phyloP scores from a whole-genome alignment of 2,329 filamentous ascomycete genomes.

The Clonostachys sp. region DNA sequence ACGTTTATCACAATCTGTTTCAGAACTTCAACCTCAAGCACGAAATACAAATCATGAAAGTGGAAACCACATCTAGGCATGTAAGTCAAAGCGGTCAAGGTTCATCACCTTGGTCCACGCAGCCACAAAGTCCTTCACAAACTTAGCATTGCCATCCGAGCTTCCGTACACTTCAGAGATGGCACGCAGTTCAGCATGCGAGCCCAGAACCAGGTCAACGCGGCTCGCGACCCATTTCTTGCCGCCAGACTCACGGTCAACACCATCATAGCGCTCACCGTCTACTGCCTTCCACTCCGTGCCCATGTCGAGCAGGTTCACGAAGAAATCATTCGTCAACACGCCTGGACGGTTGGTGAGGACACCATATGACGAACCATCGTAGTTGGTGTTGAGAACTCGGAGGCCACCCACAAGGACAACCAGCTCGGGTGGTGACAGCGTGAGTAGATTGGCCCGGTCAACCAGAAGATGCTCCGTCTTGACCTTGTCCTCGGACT shows the following conservation, averaged over 20 bases:
- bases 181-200: constrained; percentile 68
- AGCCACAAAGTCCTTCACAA: constrained; percentile 66
- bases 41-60: no score
- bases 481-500: constrained; percentile 52
- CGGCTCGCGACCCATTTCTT: constrained; percentile 69
- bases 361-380: constrained; percentile 63
- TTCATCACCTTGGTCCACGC: constrained; percentile 75
- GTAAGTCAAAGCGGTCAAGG: constrained; percentile 62
- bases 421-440: constrained; percentile 67
- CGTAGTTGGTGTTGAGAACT: constrained; percentile 64
- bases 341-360: constrained; percentile 64
- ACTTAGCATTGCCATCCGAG: constrained; percentile 55
- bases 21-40: no score
- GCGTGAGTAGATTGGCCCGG: constrained; percentile 64
- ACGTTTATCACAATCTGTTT: no score
- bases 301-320: constrained; percentile 67
- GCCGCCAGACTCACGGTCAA: constrained; percentile 60
- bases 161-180: constrained; percentile 66
- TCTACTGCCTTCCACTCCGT: constrained; percentile 50
- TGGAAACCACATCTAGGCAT: not conserved
- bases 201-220: constrained; percentile 65
- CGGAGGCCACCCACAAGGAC: constrained; percentile 70
- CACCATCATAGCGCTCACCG: constrained; percentile 56
- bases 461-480: constrained; percentile 70
- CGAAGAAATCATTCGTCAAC: constrained; percentile 77